Percentiles rank a stretch among this genome's conserved stretches.
These are phyloP conservation scores for Flaveria trinervia DNA, from an alignment of 129 eudicot species.

Conservation along the genomic window DNA sequence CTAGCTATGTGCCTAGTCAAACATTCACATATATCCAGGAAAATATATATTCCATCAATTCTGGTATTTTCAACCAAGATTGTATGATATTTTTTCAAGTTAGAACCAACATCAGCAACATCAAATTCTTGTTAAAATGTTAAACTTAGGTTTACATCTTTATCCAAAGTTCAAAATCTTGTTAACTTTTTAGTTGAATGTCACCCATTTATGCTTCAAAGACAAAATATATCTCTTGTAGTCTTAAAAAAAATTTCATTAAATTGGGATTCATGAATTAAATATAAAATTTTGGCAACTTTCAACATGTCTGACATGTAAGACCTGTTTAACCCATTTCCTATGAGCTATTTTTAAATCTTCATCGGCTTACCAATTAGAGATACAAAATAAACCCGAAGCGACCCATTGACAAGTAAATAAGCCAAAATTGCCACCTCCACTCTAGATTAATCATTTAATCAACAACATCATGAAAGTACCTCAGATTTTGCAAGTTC, in stretches of 20 bases:
- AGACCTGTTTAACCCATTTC: not conserved
- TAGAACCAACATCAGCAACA: not conserved
- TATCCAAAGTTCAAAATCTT: not conserved
- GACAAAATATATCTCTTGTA: not conserved
- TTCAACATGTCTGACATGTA: not conserved
- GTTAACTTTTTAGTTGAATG: not conserved
- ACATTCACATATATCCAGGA: not conserved
- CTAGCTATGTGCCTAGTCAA: not conserved
- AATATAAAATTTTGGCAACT: not conserved
- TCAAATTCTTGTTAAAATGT: not conserved
- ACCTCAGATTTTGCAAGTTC: conserved; percentile 95
- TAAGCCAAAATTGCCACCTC: not conserved
- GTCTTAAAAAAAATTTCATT: not conserved
- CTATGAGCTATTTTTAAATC: not conserved
- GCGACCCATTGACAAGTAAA: not conserved
- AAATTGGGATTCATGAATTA: not conserved
- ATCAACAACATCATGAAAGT: not conserved
- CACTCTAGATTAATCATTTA: not conserved
- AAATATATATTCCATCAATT: not conserved
- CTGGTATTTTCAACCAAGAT: not conserved
- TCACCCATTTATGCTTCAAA: conserved; percentile 1
- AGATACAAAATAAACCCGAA: not conserved
- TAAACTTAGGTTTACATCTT: not conserved
- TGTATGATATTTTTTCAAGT: not conserved
- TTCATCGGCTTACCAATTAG: not conserved